Evolutionary conservation across 176 grass and related monocot species (phyloP), one percentile per base, ranked within the genome.

Genomic region (Saccharum officinarum): DNA sequence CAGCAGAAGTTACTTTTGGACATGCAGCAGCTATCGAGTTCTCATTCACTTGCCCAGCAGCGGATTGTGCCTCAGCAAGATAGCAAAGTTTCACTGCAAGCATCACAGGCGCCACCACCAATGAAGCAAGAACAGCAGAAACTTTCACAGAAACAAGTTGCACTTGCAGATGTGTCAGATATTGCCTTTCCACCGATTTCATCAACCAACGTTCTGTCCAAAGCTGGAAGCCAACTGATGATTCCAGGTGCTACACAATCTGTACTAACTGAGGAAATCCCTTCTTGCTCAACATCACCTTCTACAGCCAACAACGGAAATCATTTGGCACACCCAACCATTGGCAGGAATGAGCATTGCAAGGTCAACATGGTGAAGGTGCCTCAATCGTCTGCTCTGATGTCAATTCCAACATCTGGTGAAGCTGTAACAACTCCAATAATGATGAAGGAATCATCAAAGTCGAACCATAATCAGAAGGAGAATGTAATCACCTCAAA

Each of bases 271-370:
- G 97, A 99, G 57, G 94, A 99, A 78, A 71, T 94, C 13, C 97
- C 92, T 73, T 96, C 93, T 82, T 94, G 92, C 77, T 99, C 92
- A 39, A 97, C 92, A 78, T 92, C 97, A 79, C 92, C 90, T 44
- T 94, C 92, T 63, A 87, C 77, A 82, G 90, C 88, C 82, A 97
- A 92, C 81, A 96, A 92, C 41, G 86, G 86, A 47, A 89, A 76
- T 50, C 86, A 92, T 84, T 52, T 86, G 73, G 57, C 73, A 44
- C 84, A 86, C 49, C 37, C 82, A 39, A 80, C 75, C 15, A 80
- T 90, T 78, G 83, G 84, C 41, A 91, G 80, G 71, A 87, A 59
- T 10, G 84, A 87, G n/a, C 90, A 94, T 86, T 86, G 75, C 64
- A 91, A 82, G 66, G 69, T 83, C 28, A 91, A 70, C 74, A 83